Evolutionary conservation across 805 yeast species (phyloP).

Genomic region (Zygosaccharomyces gambellarensis): DNA sequence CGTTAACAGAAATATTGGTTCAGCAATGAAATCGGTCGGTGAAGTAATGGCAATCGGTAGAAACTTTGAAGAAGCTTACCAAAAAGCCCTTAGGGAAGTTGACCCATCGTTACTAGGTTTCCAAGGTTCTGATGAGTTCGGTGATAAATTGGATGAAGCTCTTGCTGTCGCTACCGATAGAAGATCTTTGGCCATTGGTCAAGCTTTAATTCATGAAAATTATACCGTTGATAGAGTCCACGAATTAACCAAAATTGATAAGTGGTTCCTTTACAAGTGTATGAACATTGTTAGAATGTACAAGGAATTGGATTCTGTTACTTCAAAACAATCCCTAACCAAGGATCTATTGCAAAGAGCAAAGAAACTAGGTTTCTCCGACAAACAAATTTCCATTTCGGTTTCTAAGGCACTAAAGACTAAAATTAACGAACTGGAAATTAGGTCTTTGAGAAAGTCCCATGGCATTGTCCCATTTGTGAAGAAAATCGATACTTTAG

Average conservation of each 20-base stretch:
- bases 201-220: slow-evolving; percentile 86
- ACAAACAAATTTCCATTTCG: slow-evolving; percentile 81
- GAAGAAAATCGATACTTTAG: slow-evolving; percentile 93
- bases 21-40: slow-evolving; percentile 98
- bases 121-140: slow-evolving; percentile 73
- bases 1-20: slow-evolving; percentile 88
- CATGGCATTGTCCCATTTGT: slow-evolving; percentile 86
- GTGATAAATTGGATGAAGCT: slow-evolving; percentile 70
- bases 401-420: slow-evolving; percentile 45
- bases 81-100: slow-evolving; percentile 93
- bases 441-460: slow-evolving; percentile 74
- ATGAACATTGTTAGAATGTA: slow-evolving; percentile 90
- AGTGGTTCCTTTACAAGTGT: slow-evolving; percentile 91
- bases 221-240: slow-evolving; percentile 90
- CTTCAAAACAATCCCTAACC: slow-evolving; percentile 54
- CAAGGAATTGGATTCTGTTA: slow-evolving; percentile 65
- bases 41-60: slow-evolving; percentile 99
- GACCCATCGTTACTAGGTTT: slow-evolving; percentile 88
- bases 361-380: slow-evolving; percentile 92
- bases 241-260: slow-evolving; percentile 86
- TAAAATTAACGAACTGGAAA: slow-evolving; percentile 60
- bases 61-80: slow-evolving; percentile 94
- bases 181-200: slow-evolving; percentile 97
- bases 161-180: slow-evolving; percentile 88
- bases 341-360: slow-evolving; percentile 70